Percentiles rank a stretch among this genome's conserved stretches.
Evolutionary conservation across 805 yeast species (phyloP).

Genomic region (Lipomyces anomalus): DNA sequence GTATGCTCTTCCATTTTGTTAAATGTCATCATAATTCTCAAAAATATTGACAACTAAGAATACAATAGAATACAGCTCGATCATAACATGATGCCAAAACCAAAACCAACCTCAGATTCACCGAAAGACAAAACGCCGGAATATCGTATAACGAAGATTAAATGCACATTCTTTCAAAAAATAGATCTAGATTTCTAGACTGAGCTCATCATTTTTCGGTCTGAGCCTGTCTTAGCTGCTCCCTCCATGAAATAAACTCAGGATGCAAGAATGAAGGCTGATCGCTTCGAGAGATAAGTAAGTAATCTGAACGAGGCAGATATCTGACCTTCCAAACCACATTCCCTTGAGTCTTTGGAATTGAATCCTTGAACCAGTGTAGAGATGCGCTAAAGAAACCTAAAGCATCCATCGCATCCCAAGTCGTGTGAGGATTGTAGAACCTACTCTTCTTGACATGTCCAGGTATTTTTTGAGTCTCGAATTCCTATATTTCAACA

Average conservation of each 20-base stretch:
- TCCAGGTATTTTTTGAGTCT: constrained; percentile 73
- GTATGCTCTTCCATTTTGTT: no score
- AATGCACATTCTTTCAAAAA: no score
- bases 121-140: no score
- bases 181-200: no score
- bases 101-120: no score
- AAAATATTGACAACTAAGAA: no score
- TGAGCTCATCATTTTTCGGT: no score
- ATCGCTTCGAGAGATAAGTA: constrained; percentile 10
- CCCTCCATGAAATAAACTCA: constrained; percentile 22
- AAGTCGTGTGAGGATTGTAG: constrained; percentile 29
- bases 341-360: constrained; percentile 40
- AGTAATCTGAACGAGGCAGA: constrained; percentile 15
- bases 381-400: constrained; percentile 82
- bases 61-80: no score
- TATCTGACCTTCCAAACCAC: constrained; percentile 52
- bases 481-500: no score
- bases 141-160: no score
- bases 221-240: background rate
- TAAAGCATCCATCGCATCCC: constrained; percentile 71
- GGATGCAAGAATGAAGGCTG: constrained; percentile 14
- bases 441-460: constrained; percentile 48
- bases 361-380: constrained; percentile 61
- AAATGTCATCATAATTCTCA: no score
- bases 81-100: no score